Percentiles rank a stretch among this genome's conserved stretches.
These are phyloP conservation scores for Saccharomycopsis sp. DNA, from an alignment of 805 yeast genomes.

Conservation along the genomic window DNA sequence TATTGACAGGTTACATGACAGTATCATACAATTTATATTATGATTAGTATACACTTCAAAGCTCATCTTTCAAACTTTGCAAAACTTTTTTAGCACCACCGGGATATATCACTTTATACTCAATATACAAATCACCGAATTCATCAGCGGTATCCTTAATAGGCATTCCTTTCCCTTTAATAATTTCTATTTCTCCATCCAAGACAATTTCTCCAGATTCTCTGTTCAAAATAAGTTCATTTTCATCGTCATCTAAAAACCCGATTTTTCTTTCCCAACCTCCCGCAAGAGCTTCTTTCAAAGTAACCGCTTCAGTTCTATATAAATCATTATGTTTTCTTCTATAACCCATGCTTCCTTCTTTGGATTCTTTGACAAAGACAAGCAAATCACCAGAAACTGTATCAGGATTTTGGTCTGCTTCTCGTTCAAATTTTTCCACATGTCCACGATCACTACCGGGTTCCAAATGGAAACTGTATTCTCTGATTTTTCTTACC, in stretches of 20 bases:
- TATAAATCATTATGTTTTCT: constrained; percentile 65
- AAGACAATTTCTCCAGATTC: constrained; percentile 39
- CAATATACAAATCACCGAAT: constrained; percentile 39
- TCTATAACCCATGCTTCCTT: constrained; percentile 71
- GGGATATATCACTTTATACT: constrained; percentile 35
- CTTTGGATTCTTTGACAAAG: constrained; percentile 42
- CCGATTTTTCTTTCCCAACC: constrained; percentile 67
- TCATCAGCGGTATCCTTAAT: constrained; percentile 34
- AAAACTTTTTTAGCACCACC: constrained; percentile 22
- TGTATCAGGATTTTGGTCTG: constrained; percentile 76
- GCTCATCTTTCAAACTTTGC: constrained; percentile 7
- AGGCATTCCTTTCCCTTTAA: constrained; percentile 87
- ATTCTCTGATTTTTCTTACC: constrained; percentile 41
- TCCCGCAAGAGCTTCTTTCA: constrained; percentile 65
- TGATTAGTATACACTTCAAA: not conserved
- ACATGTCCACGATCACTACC: constrained; percentile 58
- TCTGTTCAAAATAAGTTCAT: constrained; percentile 37
- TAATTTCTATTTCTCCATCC: constrained; percentile 61
- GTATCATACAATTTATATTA: too few relatives aligned
- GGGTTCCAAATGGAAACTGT: constrained; percentile 51
- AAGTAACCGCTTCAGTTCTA: constrained; percentile 67
- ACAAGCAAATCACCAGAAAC: constrained; percentile 71
- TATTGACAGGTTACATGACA: too few relatives aligned
- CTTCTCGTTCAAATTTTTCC: constrained; percentile 59
- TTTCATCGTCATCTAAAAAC: constrained; percentile 53